These are phyloP conservation scores for Wallacemonas sp. DNA, from an alignment of 208 protist species.

Conservation along the genomic window DNA sequence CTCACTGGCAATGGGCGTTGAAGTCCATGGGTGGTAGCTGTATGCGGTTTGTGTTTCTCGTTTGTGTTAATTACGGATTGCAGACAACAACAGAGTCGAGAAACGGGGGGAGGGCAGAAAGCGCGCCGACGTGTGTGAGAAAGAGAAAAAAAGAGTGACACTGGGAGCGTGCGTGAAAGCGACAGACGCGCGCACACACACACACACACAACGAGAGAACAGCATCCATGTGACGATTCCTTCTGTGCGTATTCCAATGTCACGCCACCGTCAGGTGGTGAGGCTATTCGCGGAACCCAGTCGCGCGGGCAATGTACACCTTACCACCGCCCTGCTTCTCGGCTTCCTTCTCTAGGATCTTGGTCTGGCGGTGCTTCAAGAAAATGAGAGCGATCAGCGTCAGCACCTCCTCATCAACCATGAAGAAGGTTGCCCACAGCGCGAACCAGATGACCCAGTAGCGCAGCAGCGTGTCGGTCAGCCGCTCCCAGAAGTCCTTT, in stretches of 20 bases:
- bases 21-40: no score
- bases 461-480: slow-evolving; percentile 77
- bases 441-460: slow-evolving; percentile 91
- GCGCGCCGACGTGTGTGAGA: slow-evolving; percentile 12
- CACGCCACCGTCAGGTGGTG: no score
- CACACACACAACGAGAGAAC: slow-evolving; percentile 19
- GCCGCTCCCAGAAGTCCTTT: slow-evolving; percentile 73
- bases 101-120: no score
- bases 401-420: slow-evolving; percentile 91
- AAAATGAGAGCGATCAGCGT: slow-evolving; percentile 83
- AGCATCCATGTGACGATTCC: no score
- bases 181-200: no score
- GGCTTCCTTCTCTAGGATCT: slow-evolving; percentile 82
- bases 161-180: no score
- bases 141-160: no score
- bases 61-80: no score
- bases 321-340: slow-evolving; percentile 73
- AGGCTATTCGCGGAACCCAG: slow-evolving; percentile 32
- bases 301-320: slow-evolving; percentile 82
- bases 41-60: no score
- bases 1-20: no score
- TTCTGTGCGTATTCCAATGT: no score
- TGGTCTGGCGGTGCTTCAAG: slow-evolving; percentile 76
- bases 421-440: slow-evolving; percentile 86
- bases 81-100: no score